phyloP scores from a whole-genome alignment of 75 land plant species.

The Sequoiadendron giganteum region DNA sequence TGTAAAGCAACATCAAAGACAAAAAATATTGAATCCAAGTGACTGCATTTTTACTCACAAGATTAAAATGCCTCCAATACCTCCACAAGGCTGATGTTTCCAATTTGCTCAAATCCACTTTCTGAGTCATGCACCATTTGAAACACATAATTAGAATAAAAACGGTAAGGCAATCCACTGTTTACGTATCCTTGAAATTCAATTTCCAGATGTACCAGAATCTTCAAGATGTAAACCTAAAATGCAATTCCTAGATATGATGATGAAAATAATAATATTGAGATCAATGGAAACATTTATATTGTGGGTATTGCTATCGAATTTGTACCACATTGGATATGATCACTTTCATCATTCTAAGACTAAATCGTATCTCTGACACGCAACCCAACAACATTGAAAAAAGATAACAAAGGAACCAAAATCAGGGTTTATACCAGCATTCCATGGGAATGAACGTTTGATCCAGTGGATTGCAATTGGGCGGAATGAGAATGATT shows the following conservation, averaged over 20 bases:
- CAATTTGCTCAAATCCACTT: constrained; percentile 86
- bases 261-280: neutral
- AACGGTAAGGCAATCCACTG: neutral
- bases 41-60: constrained; percentile 42
- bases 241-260: neutral
- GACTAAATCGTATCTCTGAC: neutral
- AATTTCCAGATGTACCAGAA: neutral
- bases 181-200: neutral
- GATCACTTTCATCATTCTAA: neutral
- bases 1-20: neutral
- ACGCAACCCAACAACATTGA: neutral
- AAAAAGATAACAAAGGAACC: neutral
- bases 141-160: neutral
- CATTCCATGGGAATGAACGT: constrained; percentile 14
- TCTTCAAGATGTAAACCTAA: neutral
- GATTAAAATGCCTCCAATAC: constrained; percentile 89
- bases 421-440: constrained; percentile 12
- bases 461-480: constrained; percentile 12
- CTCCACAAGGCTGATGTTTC: constrained; percentile 88
- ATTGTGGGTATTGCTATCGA: neutral
- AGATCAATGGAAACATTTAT: neutral
- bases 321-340: neutral
- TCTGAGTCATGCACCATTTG: constrained; percentile 40
- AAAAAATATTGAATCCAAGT: neutral
- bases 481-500: neutral